Conservation (phyloP, 345 rosid species). For the Syzygium grande region DNA sequence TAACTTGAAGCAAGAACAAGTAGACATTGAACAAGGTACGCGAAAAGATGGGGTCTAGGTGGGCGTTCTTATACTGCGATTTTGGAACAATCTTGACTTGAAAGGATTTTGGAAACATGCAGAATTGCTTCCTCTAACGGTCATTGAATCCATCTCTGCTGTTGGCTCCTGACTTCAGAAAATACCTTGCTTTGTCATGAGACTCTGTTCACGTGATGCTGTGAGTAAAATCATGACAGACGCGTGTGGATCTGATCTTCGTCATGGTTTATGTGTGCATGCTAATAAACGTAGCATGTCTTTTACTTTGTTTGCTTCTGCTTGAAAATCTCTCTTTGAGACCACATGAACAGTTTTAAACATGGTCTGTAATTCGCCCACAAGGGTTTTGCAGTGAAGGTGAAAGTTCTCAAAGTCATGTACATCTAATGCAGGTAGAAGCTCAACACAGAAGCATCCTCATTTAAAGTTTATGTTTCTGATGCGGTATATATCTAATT, state of each 20-base stretch:
- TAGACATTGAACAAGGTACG: background rate
- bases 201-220: background rate
- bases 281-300: background rate
- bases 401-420: background rate
- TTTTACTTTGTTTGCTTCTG: background rate
- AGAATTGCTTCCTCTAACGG: background rate
- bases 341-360: background rate
- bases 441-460: background rate
- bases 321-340: background rate
- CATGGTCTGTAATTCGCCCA: background rate
- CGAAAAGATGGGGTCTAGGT: background rate
- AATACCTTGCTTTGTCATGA: background rate
- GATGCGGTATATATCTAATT: background rate
- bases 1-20: background rate
- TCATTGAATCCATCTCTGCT: background rate
- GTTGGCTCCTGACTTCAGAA: background rate
- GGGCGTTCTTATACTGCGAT: background rate
- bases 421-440: background rate
- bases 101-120: background rate
- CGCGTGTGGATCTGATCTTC: background rate
- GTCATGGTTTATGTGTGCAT: background rate
- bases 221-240: background rate
- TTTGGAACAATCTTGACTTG: background rate
- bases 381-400: background rate
- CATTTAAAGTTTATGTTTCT: background rate